Base-by-base conservation (phyloP, 2,329 filamentous ascomycete genomes). In the Escovopsis sp. region DNA sequence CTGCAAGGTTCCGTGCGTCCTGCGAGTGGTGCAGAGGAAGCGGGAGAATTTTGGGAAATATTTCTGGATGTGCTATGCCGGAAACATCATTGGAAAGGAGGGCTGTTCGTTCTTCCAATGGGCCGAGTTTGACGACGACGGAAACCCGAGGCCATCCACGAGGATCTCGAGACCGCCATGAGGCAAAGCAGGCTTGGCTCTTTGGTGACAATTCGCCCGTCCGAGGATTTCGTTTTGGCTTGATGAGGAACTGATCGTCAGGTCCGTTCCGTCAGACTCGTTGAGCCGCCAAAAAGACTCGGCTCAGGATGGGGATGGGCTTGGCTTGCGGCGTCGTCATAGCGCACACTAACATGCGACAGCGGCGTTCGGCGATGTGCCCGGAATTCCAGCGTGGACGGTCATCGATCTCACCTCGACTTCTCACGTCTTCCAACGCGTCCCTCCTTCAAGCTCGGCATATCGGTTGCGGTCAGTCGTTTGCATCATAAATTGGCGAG, bases 11-110 rank as follows among this genome's bases (percentile, higher is more conserved):
- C 76, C 84, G 0, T 66, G 68, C 29, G 67, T 81, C 8, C 63
- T 96, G 47, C 70, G 86, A 35, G 87, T 86, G 34, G 85, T 88
- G 13, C 85, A 88, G 62, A 77, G 71, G 54, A 87, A 82, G 61
- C 78, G 72, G 50, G 81, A 83, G 50, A 89, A 77, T 41, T 69
- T 76, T 49, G 88, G 89, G 0, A 70, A 71, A 51, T 94, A 96
- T 57, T 91, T 93, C 62, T 94, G 87, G 86, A 91, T 89, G 82
- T 96, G 91, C 53, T 76, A 94, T 61, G 76, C 77, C 0, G 77
- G 80, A 7, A 84, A 79, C 52, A 71, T 79, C 2, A 80, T 81
- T 0, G 81, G 74, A 37, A 80, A 71, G 61, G 62, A 76, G 33
- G 77, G 74, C 5, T 94, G 87, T 53, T 66, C 71, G 0, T 91